Percentiles rank a stretch among this genome's conserved stretches.
phyloP scores from a whole-genome alignment of 2,329 filamentous ascomycete species.

The Penicillium italicum region DNA sequence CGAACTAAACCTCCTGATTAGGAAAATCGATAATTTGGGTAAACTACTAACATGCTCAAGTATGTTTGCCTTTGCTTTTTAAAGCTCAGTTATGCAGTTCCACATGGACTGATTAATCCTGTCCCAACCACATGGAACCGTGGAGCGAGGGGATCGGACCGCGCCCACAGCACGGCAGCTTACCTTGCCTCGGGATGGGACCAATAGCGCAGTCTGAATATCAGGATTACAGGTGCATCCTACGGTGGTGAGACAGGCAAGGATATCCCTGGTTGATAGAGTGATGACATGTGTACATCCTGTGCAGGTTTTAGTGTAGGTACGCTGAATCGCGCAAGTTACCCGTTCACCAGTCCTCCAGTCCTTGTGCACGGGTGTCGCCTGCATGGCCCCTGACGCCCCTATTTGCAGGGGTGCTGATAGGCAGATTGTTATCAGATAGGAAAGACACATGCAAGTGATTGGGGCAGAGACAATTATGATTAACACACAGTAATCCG shows the following conservation, averaged over 20 bases:
- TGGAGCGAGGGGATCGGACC: conserved; percentile 4
- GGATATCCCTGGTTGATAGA: background rate
- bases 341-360: background rate
- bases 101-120: background rate
- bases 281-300: background rate
- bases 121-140: conserved; percentile 1
- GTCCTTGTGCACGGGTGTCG: background rate
- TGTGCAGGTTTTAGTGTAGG: background rate
- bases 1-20: background rate
- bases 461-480: background rate
- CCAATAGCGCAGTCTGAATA: background rate
- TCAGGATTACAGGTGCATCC: background rate
- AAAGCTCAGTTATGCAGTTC: background rate
- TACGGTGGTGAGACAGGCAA: background rate
- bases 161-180: background rate
- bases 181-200: background rate
- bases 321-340: background rate
- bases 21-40: background rate
- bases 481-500: background rate
- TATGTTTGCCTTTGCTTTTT: background rate
- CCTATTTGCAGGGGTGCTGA: background rate
- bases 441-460: background rate
- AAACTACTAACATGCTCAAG: background rate
- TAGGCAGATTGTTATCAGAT: background rate
- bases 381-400: background rate